Base-by-base conservation (phyloP, 1,284 basidiomycete genomes). In the Schizopora paradoxa region DNA sequence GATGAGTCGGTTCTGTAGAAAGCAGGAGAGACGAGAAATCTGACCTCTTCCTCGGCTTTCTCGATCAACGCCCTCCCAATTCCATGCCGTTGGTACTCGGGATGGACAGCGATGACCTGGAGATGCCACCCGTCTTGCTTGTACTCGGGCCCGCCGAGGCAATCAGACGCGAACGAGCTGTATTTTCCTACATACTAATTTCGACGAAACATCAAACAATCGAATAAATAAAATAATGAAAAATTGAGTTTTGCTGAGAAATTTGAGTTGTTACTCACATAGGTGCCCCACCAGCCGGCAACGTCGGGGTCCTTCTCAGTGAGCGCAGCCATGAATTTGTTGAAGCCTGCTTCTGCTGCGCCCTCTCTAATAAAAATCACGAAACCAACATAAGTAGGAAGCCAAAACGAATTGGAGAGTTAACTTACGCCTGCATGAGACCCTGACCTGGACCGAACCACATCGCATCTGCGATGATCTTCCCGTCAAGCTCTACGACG, bases 391-490 rank as follows among this genome's bases (percentile, higher is more conserved):
- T n/a, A 16, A 29, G 21, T 19, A 38, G n/a, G 7, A n/a, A 37
- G 7, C 22, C 32, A 7, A 27, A 5, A 19, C 40, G 16, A 5
- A n/a, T n/a, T n/a, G 25, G 19, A 26, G 21, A 23, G 14, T 23
- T 4, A 14, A 41, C 41, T 32, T 29, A 48, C 46, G 29, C 13
- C 19, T 33, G 48, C 34, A 51, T 51, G 25, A 57, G 34, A 21
- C 43, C 47, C 33, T 47, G 28, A 5, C 55, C 52, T 18, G 56
- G 56, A 2, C 45, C 52, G 43, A 55, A 58, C 56, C 56, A 58
- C 7, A 52, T 52, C 8, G 52, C 48, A 13, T 41, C 49, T 16
- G 52, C 56, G 11, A 58, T 43, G 26, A 58, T 51, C n/a, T 47
- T 40, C 11, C 37, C 18, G 2, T 14, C 22, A 37, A 32, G 19